Base-by-base conservation (phyloP, 177 flowering plant species). In the Vitis hybrid region DNA sequence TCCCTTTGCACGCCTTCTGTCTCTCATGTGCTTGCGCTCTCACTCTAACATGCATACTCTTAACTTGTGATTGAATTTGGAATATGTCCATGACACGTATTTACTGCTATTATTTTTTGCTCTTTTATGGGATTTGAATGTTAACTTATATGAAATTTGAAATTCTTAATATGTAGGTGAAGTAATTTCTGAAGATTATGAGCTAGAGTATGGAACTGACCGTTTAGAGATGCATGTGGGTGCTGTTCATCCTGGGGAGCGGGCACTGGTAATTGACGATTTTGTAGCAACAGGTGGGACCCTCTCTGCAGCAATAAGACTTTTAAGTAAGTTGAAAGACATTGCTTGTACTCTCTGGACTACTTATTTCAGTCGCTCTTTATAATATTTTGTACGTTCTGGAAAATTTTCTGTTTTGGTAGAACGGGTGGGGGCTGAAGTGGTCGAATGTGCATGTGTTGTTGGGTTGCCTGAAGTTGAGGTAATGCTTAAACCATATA, bases 231-330 rank as follows among this genome's bases (percentile, higher is more conserved):
- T 94, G 94, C 97, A 92, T 75, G 84, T 92, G 56, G 97, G 87
- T 51, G 98, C 97, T 52, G 90, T 94, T 61, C 74, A 87, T 69
- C 82, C 87, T 4, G 94, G 91, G 49, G 98, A 94, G 52, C 81
- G 87, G 3, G 91, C 87, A 57, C 19, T 94, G 69, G 79, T 94
- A 13, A 85, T 94, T 72, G 97, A 94, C 81, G 98, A 94, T 83
- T 71, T 94, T 70, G 91, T 94, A 17, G 98, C 98, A 49, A 94
- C 98, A 2, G 98, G 98, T 7, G 98, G 98, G 21, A 94, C 98
- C 50, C 84, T 94, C 1, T 86, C 87, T 62, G 98, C 98, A 8
- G 94, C 94, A 40, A 89, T 88, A 46, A 85, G 77, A 24, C 93
- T 94, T 68, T 73, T 94, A 72, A 97, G 98, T 94, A 69, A 55